phyloP scores from a whole-genome alignment of 352 stramenopile species.

The Phytophthora multivora region DNA sequence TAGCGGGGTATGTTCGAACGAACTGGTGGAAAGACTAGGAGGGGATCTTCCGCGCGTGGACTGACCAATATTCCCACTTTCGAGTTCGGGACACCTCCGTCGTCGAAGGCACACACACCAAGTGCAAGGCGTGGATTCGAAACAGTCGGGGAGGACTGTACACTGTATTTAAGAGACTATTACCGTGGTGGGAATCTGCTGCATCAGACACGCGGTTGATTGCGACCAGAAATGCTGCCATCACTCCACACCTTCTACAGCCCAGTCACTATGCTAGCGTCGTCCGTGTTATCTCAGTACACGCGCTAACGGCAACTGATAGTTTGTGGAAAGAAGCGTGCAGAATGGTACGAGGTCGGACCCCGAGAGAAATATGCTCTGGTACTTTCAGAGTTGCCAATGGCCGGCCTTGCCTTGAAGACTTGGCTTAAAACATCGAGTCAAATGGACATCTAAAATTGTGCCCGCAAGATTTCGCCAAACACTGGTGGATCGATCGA shows the following conservation, averaged over 20 bases:
- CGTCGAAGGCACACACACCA: slow-evolving; percentile 5
- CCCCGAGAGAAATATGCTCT: not conserved
- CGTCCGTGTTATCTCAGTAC: not conserved
- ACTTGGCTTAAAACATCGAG: not conserved
- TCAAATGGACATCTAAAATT: not conserved
- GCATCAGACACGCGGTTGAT: not conserved
- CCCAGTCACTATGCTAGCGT: not conserved
- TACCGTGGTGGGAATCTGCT: slow-evolving; percentile 1
- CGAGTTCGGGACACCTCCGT: slow-evolving; percentile 1
- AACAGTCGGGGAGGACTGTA: not conserved
- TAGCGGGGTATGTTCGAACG: slow-evolving; percentile 1
- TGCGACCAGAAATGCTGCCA: not conserved
- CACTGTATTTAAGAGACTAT: slow-evolving; percentile 2
- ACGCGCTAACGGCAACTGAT: not conserved
- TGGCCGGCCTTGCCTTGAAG: not conserved
- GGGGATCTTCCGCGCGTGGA: not conserved
- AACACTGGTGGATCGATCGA: not conserved
- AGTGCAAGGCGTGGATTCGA: slow-evolving; percentile 4
- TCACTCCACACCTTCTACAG: not conserved
- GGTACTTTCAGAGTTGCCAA: not conserved
- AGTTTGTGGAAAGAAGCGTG: not conserved
- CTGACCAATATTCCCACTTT: slow-evolving; percentile 5
- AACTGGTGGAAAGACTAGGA: slow-evolving; percentile 7
- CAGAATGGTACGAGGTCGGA: not conserved
- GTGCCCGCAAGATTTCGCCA: not conserved